A percentile compares a stretch with the other conserved stretches of the same genome.
phyloP scores from a whole-genome alignment of 2,329 filamentous ascomycete species.

The Hypoxylon sp. region DNA sequence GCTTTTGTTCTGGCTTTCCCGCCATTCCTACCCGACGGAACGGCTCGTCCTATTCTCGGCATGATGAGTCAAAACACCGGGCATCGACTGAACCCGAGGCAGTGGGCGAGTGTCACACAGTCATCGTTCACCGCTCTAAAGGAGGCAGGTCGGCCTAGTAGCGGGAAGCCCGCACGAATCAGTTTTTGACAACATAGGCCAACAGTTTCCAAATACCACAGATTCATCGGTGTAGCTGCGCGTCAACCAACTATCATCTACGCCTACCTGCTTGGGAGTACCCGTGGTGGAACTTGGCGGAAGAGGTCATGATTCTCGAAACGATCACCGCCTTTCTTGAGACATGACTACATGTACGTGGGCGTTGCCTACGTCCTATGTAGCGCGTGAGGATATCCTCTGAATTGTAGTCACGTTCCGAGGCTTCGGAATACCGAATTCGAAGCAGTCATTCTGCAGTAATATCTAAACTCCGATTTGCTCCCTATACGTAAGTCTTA shows the following conservation, averaged over 20 bases:
- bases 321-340: conserved; percentile 20
- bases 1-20: not conserved
- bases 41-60: conserved; percentile 30
- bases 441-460: not conserved
- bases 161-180: conserved; percentile 39
- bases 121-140: conserved; percentile 40
- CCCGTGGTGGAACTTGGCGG: conserved; percentile 6
- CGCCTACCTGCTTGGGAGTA: conserved; percentile 4
- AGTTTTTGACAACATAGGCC: conserved; percentile 13
- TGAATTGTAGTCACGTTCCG: too few species aligned
- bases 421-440: not conserved
- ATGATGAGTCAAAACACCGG: conserved; percentile 34
- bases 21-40: conserved; percentile 17
- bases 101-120: conserved; percentile 27
- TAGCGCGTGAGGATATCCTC: conserved; percentile 1
- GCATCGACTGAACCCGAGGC: conserved; percentile 19
- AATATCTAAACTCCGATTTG: conserved; percentile 11
- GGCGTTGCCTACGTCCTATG: not conserved
- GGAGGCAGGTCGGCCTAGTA: not conserved
- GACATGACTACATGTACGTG: not conserved
- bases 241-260: conserved; percentile 10
- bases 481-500: not conserved
- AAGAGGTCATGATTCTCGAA: conserved; percentile 17
- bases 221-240: conserved; percentile 31
- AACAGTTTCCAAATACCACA: conserved; percentile 2